These are phyloP conservation scores for Coffea eugenioides DNA, from an alignment of 257 asterid genomes.

Conservation along the genomic window DNA sequence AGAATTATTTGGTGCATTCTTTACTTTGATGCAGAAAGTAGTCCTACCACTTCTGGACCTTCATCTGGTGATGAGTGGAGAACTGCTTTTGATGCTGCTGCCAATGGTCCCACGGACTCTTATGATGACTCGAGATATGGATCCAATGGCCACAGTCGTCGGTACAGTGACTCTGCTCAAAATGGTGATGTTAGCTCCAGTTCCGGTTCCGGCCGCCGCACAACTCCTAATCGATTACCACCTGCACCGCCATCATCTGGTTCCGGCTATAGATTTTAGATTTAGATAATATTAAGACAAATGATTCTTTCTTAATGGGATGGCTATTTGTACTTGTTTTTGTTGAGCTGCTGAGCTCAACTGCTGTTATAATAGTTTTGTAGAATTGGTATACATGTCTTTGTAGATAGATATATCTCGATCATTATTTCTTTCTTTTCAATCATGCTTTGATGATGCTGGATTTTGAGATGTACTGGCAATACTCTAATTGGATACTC, in stretches of 20 bases:
- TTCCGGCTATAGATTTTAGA: slow-evolving; percentile 73
- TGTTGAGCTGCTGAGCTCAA: slow-evolving; percentile 47
- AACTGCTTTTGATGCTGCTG: slow-evolving; percentile 89
- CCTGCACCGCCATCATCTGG: slow-evolving; percentile 87
- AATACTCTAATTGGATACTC: slow-evolving; percentile 12
- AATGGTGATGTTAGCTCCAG: slow-evolving; percentile 63
- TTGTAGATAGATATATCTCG: slow-evolving; percentile 60
- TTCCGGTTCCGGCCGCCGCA: slow-evolving; percentile 65
- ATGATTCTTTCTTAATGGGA: slow-evolving; percentile 53
- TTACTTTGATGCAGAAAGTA: slow-evolving; percentile 52
- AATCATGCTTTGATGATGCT: slow-evolving; percentile 39
- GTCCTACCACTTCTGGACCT: slow-evolving; percentile 71
- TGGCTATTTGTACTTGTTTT: slow-evolving; percentile 37
- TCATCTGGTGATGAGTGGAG: slow-evolving; percentile 92
- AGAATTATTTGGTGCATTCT: not conserved
- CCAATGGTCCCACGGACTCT: slow-evolving; percentile 58
- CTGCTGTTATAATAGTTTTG: slow-evolving; percentile 42
- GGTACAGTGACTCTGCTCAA: slow-evolving; percentile 71
- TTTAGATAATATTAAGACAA: slow-evolving; percentile 30
- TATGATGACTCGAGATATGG: slow-evolving; percentile 50
- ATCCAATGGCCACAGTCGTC: slow-evolving; percentile 69
- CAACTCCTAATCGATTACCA: slow-evolving; percentile 87
- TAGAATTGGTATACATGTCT: slow-evolving; percentile 38
- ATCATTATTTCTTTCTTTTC: slow-evolving; percentile 32
- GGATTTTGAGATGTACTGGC: slow-evolving; percentile 37